These are phyloP conservation scores for Akanthomyces lecanii DNA, from an alignment of 2,329 filamentous ascomycete genomes.

Conservation along the genomic window DNA sequence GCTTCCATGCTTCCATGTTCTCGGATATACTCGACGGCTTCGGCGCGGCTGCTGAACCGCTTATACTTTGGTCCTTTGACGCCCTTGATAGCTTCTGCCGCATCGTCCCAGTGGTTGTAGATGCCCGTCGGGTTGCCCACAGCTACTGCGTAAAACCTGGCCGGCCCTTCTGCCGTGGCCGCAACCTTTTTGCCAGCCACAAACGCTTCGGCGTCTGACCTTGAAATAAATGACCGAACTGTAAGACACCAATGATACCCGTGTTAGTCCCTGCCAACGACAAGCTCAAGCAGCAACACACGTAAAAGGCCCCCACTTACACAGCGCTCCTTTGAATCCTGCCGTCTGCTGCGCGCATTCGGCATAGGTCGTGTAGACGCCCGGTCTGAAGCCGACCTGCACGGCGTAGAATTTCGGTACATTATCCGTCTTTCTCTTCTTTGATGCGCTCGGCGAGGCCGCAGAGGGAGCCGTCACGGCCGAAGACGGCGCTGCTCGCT, in stretches of 20 bases:
- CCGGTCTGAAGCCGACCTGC: conserved; percentile 50
- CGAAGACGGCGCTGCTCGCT: conserved; percentile 23
- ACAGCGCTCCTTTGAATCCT: conserved; percentile 60
- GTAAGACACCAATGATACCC: conserved; percentile 2
- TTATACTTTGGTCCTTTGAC: conserved; percentile 67
- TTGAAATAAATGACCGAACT: conserved; percentile 77
- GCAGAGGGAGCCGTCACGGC: conserved; percentile 20
- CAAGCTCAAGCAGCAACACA: background rate
- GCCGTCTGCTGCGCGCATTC: conserved; percentile 58
- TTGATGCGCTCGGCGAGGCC: conserved; percentile 25
- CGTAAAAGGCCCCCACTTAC: conserved; percentile 45
- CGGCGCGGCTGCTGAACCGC: conserved; percentile 61
- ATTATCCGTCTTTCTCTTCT: conserved; percentile 47
- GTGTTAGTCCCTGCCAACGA: background rate
- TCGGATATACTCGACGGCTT: conserved; percentile 74
- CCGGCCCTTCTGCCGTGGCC: conserved; percentile 37
- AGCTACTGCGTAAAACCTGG: conserved; percentile 58
- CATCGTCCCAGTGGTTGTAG: conserved; percentile 63
- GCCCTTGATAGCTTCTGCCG: conserved; percentile 68
- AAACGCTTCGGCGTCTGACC: conserved; percentile 75
- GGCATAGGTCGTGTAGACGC: conserved; percentile 59
- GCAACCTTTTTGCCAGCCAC: conserved; percentile 53
- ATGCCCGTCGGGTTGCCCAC: conserved; percentile 56
- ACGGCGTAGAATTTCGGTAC: conserved; percentile 61
- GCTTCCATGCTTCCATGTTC: conserved; percentile 42